phyloP scores from a whole-genome alignment of 805 yeast genomes.

The Candida stauntonica region DNA sequence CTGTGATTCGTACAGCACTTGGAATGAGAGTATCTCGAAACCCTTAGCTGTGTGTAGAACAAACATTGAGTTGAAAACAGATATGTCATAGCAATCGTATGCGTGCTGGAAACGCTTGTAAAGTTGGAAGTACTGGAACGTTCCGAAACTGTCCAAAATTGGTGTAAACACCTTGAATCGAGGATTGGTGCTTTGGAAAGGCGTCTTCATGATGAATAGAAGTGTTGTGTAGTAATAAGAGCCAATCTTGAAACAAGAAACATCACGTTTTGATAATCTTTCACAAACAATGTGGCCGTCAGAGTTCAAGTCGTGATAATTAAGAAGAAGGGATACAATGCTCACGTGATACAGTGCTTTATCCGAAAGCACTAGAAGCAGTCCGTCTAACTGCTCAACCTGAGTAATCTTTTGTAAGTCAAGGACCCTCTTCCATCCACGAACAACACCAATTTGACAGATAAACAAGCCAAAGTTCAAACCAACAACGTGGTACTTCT shows the following conservation, averaged over 20 bases:
- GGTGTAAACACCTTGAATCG: slow-evolving; percentile 57
- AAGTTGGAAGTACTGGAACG: slow-evolving; percentile 39
- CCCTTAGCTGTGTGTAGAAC: slow-evolving; percentile 66
- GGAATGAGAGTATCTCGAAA: slow-evolving; percentile 58
- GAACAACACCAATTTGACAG: slow-evolving; percentile 26
- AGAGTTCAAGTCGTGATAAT: slow-evolving; percentile 43
- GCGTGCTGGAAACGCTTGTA: slow-evolving; percentile 45
- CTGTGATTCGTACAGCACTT: slow-evolving; percentile 48
- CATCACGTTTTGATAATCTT: slow-evolving; percentile 46
- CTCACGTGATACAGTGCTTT: slow-evolving; percentile 57
- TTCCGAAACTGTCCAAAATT: slow-evolving; percentile 46
- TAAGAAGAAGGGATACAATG: slow-evolving; percentile 55
- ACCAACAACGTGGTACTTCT: slow-evolving; percentile 51
- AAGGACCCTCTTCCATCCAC: slow-evolving; percentile 57
- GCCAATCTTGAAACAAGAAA: slow-evolving; percentile 63
- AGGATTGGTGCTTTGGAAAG: slow-evolving; percentile 33
- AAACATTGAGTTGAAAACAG: slow-evolving; percentile 61
- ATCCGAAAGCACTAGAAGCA: slow-evolving; percentile 55
- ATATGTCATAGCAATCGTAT: slow-evolving; percentile 55
- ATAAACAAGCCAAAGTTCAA: slow-evolving; percentile 60
- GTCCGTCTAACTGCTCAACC: slow-evolving; percentile 54
- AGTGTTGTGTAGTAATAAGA: slow-evolving; percentile 57
- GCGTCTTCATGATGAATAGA: slow-evolving; percentile 51
- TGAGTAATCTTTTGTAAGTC: slow-evolving; percentile 49
- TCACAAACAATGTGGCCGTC: slow-evolving; percentile 41